Evolutionary conservation across 441 rosid genomes (phyloP).

Genomic region (Breynia disticha): DNA sequence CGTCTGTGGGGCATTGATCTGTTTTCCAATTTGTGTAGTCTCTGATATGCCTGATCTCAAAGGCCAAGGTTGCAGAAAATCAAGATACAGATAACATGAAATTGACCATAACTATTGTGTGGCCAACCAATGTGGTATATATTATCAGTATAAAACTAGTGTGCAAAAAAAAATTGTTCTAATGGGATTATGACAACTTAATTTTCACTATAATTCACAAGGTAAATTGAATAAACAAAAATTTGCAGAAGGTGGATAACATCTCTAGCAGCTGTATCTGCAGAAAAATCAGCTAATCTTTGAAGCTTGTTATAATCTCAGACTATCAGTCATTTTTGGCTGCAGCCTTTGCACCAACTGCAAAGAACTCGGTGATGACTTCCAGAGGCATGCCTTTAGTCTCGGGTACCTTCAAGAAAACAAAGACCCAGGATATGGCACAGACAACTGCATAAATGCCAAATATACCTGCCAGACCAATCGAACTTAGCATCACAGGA

Average conservation of each 20-base stretch:
- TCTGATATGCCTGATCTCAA: too few species aligned
- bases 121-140: too few species aligned
- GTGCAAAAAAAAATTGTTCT: background rate
- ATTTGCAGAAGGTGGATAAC: conserved; percentile 9
- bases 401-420: conserved; percentile 80
- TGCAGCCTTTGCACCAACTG: conserved; percentile 57
- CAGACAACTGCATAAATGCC: conserved; percentile 56
- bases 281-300: conserved; percentile 5
- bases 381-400: conserved; percentile 99
- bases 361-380: conserved; percentile 84
- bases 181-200: background rate
- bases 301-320: background rate
- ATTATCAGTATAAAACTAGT: conserved; percentile 4
- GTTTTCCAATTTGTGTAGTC: too few species aligned
- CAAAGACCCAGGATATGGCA: conserved; percentile 51
- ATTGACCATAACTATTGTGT: too few species aligned
- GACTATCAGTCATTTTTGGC: background rate
- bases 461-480: conserved; percentile 81
- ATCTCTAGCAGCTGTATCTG: conserved; percentile 11
- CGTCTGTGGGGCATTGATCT: too few species aligned
- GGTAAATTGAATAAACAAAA: conserved; percentile 12
- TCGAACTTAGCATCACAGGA: conserved; percentile 52
- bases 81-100: too few species aligned
- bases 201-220: conserved; percentile 3
- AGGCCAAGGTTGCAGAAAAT: too few species aligned